phyloP scores from a whole-genome alignment of 2,329 filamentous ascomycete genomes.

The Nothophoma quercina region DNA sequence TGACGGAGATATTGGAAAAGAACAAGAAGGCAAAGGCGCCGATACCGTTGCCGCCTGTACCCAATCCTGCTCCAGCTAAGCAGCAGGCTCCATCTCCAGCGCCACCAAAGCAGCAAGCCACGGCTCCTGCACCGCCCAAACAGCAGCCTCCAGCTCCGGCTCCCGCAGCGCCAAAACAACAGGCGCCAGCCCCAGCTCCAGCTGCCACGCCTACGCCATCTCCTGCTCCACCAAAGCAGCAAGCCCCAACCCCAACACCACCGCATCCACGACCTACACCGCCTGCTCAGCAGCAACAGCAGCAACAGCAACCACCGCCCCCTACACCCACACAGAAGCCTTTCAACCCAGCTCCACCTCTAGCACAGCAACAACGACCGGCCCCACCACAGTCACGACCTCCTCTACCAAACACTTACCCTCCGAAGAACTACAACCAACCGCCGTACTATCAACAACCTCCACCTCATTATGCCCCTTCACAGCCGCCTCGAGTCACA shows the following conservation, averaged over 20 bases:
- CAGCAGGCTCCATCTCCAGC: constrained; percentile 23
- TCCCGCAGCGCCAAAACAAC: constrained; percentile 23
- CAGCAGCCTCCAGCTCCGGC: constrained; percentile 18
- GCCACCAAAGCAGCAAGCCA: constrained; percentile 22
- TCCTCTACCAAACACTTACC: constrained; percentile 32
- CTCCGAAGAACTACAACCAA: constrained; percentile 25
- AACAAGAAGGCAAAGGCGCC: constrained; percentile 45
- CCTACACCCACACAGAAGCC: constrained; percentile 25
- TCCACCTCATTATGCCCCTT: constrained; percentile 39
- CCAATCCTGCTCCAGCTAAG: constrained; percentile 6
- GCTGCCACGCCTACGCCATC: constrained; percentile 26
- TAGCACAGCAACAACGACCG: constrained; percentile 27
- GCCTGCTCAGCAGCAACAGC: constrained; percentile 10
- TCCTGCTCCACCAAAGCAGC: constrained; percentile 14
- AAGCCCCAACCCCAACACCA: constrained; percentile 12
- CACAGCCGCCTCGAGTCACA: constrained; percentile 53
- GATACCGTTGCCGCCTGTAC: constrained; percentile 21
- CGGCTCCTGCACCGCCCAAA: constrained; percentile 22
- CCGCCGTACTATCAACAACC: constrained; percentile 33
- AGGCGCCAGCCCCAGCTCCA: constrained; percentile 15
- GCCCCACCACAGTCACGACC: constrained; percentile 25
- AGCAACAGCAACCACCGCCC: constrained; percentile 10
- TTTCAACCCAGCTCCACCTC: constrained; percentile 24
- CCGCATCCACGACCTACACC: constrained; percentile 17
- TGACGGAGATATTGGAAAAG: constrained; percentile 63